Base-by-base conservation (phyloP, 306 rosid genomes). In the Cyclanthera cordifolia region DNA sequence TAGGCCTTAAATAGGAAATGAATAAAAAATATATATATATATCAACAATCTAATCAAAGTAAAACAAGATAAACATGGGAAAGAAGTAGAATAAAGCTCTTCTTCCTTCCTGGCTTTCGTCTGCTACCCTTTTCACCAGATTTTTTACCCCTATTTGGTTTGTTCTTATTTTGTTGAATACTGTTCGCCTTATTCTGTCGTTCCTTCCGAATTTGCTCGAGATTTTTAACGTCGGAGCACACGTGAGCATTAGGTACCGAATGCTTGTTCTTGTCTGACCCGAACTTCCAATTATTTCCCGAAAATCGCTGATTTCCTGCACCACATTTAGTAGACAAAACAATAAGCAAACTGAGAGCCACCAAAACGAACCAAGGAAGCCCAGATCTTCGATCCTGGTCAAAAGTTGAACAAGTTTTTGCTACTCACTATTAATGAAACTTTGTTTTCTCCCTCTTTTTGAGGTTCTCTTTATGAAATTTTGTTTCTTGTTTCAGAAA, bases 131-230 rank as follows among this genome's bases (percentile, higher is more conserved):
- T 80, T 80, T 39, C 78, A 75, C 93, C 88, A 47, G 70, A 71
- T 8, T 75, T 78, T 59, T 82, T 89, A 72, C 94, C 91, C 77
- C 76, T 90, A 0, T 72, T 43, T 7, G 86, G 63, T 76, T 81
- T 87, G 84, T 67, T 83, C 81, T 87, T 89, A 71, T 79, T 55
- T 19, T 79, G 34, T 4, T 95, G 77, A 57, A 78, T 65, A 56
- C 51, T 83, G 76, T 50, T 72, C 2, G 89, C 91, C 34, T 93
- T 87, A 34, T 70, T 80, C 86, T 93, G 91, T 74, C 95, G 85
- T 72, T 92, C 89, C 79, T 89, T 93, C 53, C 94, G 78, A 73
- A 93, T 78, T 82, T 89, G 95, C 21, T 93, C 95, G 27, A 89
- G 43, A 81, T 58, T 58, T 58, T 58, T 58, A 30, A 32, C 66